Base-by-base conservation (phyloP, 2,329 filamentous ascomycete genomes). In the Cytospora piceae region DNA sequence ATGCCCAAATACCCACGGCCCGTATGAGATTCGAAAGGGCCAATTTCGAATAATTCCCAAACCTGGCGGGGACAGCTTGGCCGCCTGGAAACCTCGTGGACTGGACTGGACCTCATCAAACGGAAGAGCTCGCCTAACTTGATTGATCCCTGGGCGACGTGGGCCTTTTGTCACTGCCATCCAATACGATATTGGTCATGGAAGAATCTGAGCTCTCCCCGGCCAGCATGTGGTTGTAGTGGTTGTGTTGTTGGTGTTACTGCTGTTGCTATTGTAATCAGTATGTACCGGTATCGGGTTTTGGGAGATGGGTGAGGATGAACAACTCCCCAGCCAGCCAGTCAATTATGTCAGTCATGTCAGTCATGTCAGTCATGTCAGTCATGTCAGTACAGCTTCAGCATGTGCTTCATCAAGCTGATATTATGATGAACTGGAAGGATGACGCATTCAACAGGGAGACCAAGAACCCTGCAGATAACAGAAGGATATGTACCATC, bases 41-140 rank as follows among this genome's bases (percentile, higher is more conserved):
- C 22, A 49, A 49, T 49, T 49, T 49, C 46, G 46, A 49, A 49
- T 24, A 49, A 24, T 49, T 14, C 46, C 46, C 46, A 49, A 37
- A 24, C 46, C 46, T 20, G 46, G 46, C 46, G n/a, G n/a, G n/a
- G 46, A 49, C 46, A 24, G n/a, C 46, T 24, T 49, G 9, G 11
- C 46, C 22, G 46, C n/a, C 46, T 49, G 46, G 46, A 49, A 22
- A 20, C n/a, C 11, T 49, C 46, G 46, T 49, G 46, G 46, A 49
- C 8, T 46, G 34, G 34, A 61, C 20, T 57, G 60, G 60, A 42
- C 52, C 60, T 63, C 60, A 63, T 63, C 60, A 57, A 65, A 65
- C 63, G 63, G 63, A 65, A 62, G 58, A 62, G 32, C 63, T 65
- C 63, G 63, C 63, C 63, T 65, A 62, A 54, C 39, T 22, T 29